phyloP scores from a whole-genome alignment of 768 basidiomycete species.

The Lactarius hatsudake region DNA sequence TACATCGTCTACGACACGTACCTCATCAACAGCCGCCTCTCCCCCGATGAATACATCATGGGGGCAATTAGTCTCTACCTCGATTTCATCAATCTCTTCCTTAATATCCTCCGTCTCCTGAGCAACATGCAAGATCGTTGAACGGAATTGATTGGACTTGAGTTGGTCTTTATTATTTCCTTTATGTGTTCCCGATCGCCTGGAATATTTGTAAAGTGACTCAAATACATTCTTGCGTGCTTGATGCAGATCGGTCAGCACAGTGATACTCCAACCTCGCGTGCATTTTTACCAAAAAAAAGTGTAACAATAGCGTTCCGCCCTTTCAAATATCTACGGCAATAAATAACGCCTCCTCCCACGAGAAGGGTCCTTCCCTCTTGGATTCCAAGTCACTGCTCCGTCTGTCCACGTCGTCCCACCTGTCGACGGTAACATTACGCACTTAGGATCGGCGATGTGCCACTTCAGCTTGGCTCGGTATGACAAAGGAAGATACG shows the following conservation, averaged over 20 bases:
- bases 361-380: background rate
- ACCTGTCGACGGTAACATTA: background rate
- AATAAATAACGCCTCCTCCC: background rate
- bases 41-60: conserved; percentile 92
- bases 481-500: background rate
- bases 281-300: background rate
- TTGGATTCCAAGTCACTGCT: background rate
- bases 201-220: conserved; percentile 11
- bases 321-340: background rate
- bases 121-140: conserved; percentile 51
- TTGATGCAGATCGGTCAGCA: background rate
- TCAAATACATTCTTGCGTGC: background rate
- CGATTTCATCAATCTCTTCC: conserved; percentile 89
- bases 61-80: conserved; percentile 92
- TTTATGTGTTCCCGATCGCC: background rate
- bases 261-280: background rate
- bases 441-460: background rate
- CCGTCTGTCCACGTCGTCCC: background rate
- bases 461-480: background rate
- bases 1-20: conserved; percentile 93
- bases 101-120: conserved; percentile 81
- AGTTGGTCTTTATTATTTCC: background rate
- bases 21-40: conserved; percentile 80
- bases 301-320: conserved; percentile 2
- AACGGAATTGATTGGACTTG: conserved; percentile 4